A percentile compares a stretch with the other conserved stretches of the same genome.
phyloP scores from a whole-genome alignment of 108 stramenopile genomes.

The Seminavis robusta region DNA sequence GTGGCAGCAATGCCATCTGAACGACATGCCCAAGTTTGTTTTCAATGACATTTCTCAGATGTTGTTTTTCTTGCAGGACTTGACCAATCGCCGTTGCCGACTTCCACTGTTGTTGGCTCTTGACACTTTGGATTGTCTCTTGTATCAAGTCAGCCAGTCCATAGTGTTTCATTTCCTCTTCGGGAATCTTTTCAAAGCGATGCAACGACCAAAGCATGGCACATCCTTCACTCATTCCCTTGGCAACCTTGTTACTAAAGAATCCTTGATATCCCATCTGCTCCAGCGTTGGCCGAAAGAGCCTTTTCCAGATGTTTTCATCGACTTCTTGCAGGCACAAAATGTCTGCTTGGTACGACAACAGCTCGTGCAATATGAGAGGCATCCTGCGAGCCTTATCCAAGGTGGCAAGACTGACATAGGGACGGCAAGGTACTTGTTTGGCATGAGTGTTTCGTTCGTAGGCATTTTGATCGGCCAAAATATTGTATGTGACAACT shows the following conservation, averaged over 20 bases:
- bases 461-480: conserved; percentile 67
- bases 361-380: conserved; percentile 62
- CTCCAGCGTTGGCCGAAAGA: conserved; percentile 23
- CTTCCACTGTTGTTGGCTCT: background rate
- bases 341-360: conserved; percentile 62
- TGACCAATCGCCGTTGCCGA: conserved; percentile 20
- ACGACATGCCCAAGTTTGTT: conserved; percentile 42
- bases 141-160: conserved; percentile 44
- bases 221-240: conserved; percentile 42
- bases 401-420: conserved; percentile 37
- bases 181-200: conserved; percentile 39
- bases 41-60: conserved; percentile 33
- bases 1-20: conserved; percentile 6
- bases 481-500: conserved; percentile 71
- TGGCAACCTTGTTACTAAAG: conserved; percentile 21
- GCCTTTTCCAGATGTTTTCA: conserved; percentile 19
- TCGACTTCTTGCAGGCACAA: conserved; percentile 85
- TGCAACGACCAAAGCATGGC: conserved; percentile 63
- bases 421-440: conserved; percentile 43
- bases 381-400: conserved; percentile 50
- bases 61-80: conserved; percentile 30
- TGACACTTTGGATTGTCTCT: background rate
- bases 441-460: too few species aligned
- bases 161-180: conserved; percentile 16
- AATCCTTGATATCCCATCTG: conserved; percentile 36